Conservation (phyloP, 306 rosid genomes). For the Gastrolobium bilobum region DNA sequence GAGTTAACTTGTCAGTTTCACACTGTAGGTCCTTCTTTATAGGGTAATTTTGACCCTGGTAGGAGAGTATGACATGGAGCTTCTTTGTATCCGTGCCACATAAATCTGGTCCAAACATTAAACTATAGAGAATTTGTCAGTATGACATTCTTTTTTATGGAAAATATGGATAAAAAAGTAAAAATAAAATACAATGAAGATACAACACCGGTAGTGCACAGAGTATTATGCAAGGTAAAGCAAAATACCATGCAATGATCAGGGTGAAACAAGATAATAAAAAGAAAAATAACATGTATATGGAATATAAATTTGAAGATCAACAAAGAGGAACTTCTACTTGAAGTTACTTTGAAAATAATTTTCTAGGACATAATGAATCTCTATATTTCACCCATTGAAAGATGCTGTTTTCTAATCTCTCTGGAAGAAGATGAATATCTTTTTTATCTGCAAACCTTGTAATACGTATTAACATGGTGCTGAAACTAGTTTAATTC, state of each 20-base stretch:
- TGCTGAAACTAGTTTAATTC: constrained; percentile 2
- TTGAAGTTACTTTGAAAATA: background rate
- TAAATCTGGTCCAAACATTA: constrained; percentile 98
- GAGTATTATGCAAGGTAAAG: background rate
- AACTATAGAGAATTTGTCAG: constrained; percentile 64
- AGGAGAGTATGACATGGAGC: constrained; percentile 88
- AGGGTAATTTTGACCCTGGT: constrained; percentile 98
- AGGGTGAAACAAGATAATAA: background rate
- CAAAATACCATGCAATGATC: constrained; percentile 26
- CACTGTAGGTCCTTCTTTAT: constrained; percentile 91
- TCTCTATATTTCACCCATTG: background rate
- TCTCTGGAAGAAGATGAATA: background rate
- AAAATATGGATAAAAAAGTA: constrained; percentile 26
- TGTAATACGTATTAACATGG: background rate
- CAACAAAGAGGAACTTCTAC: background rate
- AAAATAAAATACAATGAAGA: background rate
- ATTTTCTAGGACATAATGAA: no score
- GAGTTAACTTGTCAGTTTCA: constrained; percentile 95
- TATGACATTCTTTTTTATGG: constrained; percentile 4
- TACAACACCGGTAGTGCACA: background rate
- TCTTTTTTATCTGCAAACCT: constrained; percentile 1
- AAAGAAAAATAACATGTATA: background rate
- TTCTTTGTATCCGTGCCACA: constrained; percentile 96
- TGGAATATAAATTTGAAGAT: background rate
- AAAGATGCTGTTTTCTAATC: background rate